Base-by-base conservation (phyloP, 345 rosid genomes). In the Heritiera littoralis region DNA sequence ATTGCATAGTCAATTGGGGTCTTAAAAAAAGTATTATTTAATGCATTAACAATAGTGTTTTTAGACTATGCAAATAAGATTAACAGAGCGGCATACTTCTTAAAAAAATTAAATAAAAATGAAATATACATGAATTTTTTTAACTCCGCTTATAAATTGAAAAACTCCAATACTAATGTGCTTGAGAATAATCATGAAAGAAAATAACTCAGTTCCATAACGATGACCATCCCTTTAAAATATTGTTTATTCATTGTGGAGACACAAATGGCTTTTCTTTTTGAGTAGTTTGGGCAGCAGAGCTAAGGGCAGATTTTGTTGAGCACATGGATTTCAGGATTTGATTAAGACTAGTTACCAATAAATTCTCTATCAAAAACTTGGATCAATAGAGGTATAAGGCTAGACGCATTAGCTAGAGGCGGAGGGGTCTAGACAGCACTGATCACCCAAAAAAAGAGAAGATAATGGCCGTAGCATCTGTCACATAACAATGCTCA, bases 341-440 rank as follows among this genome's bases (percentile, higher is more conserved):
- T 71, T 79, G 86, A 84, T 79, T 69, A 76, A 20, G 86, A 86
- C 86, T 52, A 56, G 32, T 81, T 20, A 84, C 79, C 87, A 17
- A 30, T 7, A 71, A 76, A 61, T 77, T 77, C 78, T 76, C 70
- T 49, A 56, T 43, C 58, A 64, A 6, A 23, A 9, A 43, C 15
- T 40, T 69, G 45, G 41, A 43, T 75, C 63, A 70, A 14, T 38
- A 17, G 59, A 54, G 17, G 28, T 60, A 80, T 74, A 49, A 80
- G 45, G 52, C 69, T 48, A 77, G 45, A 46, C n/a, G n/a, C 72
- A 58, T 3, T 67, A 9, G 13, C 3, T 41, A 3, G 13, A 28
- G 51, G 14, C 13, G 1, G 9, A 41, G 45, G 6, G 45, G 10
- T 74, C 13, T 35, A 9, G 35, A 76, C 40, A 54, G 68, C 32